Evolutionary conservation across 2,329 filamentous ascomycete genomes (phyloP).

Genomic region (Aspergillus caelatus): DNA sequence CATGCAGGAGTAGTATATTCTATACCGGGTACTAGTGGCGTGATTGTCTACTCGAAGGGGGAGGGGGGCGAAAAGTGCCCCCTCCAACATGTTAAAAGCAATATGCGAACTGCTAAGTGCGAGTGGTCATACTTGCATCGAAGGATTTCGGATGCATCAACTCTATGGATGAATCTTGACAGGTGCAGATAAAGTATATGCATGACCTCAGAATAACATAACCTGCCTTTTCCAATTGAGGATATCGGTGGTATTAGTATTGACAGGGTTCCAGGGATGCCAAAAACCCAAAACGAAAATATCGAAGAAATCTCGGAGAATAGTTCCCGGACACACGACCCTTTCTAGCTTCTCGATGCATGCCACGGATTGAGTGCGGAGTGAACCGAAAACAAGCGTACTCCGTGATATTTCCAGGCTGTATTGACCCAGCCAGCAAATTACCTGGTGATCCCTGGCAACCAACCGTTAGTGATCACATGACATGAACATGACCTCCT

Average conservation of each 20-base stretch:
- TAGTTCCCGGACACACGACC: not conserved
- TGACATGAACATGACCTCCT: not conserved
- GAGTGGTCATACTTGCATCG: not conserved
- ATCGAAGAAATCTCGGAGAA: slow-evolving; percentile 2
- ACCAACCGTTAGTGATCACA: not conserved
- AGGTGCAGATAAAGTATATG: not conserved
- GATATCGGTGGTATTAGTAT: not conserved
- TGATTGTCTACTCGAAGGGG: not conserved
- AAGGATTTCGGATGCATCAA: not conserved
- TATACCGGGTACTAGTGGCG: not conserved
- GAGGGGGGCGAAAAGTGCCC: not conserved
- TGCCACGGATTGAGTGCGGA: not conserved
- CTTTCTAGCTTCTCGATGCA: not conserved
- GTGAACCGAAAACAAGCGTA: not conserved
- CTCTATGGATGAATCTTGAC: not conserved
- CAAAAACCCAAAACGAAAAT: not conserved
- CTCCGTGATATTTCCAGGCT: not conserved
- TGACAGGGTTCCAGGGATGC: not conserved
- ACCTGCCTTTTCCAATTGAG: not conserved
- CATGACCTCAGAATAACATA: not conserved
- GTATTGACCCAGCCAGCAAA: not conserved
- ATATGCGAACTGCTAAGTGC: not conserved
- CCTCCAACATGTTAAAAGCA: not conserved
- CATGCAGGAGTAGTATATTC: not conserved
- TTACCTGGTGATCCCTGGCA: too few relatives aligned